Conservation (phyloP, 2,329 filamentous ascomycete species). For the Penicillium sp. region DNA sequence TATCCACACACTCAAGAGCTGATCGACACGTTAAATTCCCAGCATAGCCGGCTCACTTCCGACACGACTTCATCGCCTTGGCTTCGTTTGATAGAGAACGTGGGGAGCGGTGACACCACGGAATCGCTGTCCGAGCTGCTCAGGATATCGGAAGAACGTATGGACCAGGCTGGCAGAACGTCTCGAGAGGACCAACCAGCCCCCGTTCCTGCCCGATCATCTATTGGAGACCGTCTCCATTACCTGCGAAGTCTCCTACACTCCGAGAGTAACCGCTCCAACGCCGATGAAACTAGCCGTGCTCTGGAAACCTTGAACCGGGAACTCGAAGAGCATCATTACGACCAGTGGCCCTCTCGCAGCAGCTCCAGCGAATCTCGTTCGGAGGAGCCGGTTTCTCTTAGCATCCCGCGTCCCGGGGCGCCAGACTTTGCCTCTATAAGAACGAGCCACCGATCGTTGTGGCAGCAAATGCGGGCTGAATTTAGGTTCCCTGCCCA, state of each 20-base stretch:
- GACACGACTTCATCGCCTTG: background rate
- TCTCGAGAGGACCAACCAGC: conserved; percentile 5
- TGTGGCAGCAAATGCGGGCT: background rate
- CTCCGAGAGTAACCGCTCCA: conserved; percentile 37
- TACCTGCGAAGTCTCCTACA: conserved; percentile 41
- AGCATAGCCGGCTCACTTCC: background rate
- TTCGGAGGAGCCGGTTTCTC: background rate
- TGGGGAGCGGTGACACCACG: background rate
- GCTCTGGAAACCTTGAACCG: conserved; percentile 43
- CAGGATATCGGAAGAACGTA: background rate
- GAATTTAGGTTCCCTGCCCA: background rate
- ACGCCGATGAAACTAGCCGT: conserved; percentile 30
- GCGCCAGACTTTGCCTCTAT: background rate
- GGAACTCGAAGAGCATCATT: conserved; percentile 38
- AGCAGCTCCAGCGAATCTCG: background rate
- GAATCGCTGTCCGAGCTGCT: conserved; percentile 2
- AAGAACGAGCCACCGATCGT: background rate
- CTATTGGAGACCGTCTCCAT: conserved; percentile 11
- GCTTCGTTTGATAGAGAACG: background rate
- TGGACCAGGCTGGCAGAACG: background rate
- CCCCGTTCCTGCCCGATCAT: background rate
- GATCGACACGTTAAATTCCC: conserved; percentile 4
- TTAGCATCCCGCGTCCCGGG: background rate
- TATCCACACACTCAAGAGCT: conserved; percentile 7
- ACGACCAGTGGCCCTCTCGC: conserved; percentile 22